Evolutionary conservation across 768 basidiomycete genomes (phyloP).

Genomic region (Suillus spraguei): DNA sequence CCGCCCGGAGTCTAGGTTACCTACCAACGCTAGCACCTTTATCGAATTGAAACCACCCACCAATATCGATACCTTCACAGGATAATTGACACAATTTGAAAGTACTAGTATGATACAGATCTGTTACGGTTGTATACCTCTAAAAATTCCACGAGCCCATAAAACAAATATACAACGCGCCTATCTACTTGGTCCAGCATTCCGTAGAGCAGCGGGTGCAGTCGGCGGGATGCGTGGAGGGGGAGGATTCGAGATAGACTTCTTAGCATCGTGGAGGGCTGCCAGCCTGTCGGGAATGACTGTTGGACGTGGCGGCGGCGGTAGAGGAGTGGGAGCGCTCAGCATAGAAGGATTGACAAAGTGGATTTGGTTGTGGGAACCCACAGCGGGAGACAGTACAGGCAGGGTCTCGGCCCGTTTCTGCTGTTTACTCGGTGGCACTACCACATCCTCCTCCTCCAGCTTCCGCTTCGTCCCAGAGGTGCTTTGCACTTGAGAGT

Average conservation of each 20-base stretch:
- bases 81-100: not conserved
- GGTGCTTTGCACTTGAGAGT: slow-evolving; percentile 8
- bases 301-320: slow-evolving; percentile 19
- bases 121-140: not conserved
- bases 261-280: slow-evolving; percentile 22
- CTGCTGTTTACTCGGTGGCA: slow-evolving; percentile 12
- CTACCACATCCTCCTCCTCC: slow-evolving; percentile 21
- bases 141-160: not conserved
- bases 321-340: not conserved
- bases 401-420: slow-evolving; percentile 5
- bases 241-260: slow-evolving; percentile 12
- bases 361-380: not conserved
- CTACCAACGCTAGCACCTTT: not conserved
- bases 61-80: not conserved
- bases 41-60: not conserved
- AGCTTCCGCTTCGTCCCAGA: slow-evolving; percentile 26
- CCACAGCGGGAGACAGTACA: not conserved
- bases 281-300: slow-evolving; percentile 20
- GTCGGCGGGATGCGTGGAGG: slow-evolving; percentile 14
- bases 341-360: slow-evolving; percentile 3
- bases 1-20: not conserved
- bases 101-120: slow-evolving; percentile 1
- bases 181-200: slow-evolving; percentile 10
- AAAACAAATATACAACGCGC: too few species aligned
- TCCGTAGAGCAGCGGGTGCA: slow-evolving; percentile 13